Conservation (phyloP, 73 alveolate species). For the Stentor roeselii region DNA sequence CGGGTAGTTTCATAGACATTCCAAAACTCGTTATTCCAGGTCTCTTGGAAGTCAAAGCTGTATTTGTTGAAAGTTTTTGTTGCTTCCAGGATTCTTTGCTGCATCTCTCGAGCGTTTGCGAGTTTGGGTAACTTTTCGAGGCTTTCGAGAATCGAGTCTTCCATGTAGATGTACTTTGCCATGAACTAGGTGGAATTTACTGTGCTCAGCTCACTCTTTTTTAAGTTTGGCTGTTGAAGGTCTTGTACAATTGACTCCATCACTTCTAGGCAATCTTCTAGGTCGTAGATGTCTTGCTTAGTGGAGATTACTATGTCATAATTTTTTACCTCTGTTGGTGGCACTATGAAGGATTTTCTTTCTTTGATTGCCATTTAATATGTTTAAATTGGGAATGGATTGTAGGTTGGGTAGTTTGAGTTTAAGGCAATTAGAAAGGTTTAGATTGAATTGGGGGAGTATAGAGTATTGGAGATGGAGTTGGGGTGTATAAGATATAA, state of each 20-base stretch:
- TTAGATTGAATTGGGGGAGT: no score
- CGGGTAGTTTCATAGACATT: neutral
- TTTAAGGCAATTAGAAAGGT: no score
- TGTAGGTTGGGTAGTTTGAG: no score
- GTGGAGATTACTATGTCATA: no score
- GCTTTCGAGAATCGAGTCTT: neutral
- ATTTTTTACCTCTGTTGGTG: no score
- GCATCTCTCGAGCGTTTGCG: neutral
- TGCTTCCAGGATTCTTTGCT: neutral
- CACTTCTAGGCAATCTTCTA: neutral
- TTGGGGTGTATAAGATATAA: no score
- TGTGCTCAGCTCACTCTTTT: neutral
- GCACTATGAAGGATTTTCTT: no score
- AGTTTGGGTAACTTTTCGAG: neutral
- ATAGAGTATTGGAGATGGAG: no score
- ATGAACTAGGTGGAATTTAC: neutral
- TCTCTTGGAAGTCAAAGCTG: neutral
- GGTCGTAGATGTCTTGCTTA: no score
- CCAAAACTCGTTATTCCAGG: neutral
- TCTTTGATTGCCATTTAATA: no score
- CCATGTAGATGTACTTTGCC: neutral
- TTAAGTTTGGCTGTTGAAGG: neutral
- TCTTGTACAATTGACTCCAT: neutral
- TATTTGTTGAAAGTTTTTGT: neutral
- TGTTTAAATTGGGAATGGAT: no score